These are phyloP conservation scores for Rubia tinctorum DNA, from an alignment of 305 asterid species.

Conservation along the genomic window DNA sequence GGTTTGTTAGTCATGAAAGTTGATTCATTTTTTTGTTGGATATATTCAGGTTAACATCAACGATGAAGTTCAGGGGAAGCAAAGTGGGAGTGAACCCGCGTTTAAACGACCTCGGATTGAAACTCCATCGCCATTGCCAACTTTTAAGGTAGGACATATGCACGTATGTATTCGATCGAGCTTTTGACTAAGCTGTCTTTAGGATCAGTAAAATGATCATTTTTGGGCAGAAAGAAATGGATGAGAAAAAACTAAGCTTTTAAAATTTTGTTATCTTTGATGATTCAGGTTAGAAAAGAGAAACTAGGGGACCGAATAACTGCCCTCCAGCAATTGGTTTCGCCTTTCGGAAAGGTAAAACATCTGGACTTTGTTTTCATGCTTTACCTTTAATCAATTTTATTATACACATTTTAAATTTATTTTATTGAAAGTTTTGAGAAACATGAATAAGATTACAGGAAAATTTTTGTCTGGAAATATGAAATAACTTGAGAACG, in stretches of 20 bases:
- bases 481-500: neutral
- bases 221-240: conserved; percentile 28
- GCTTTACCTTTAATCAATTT: conserved; percentile 8
- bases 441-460: neutral
- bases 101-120: conserved; percentile 65
- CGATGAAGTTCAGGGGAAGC: conserved; percentile 42
- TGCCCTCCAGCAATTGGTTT: conserved; percentile 92
- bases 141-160: conserved; percentile 62
- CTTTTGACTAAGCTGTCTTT: conserved; percentile 30
- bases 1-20: neutral
- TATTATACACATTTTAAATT: neutral
- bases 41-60: conserved; percentile 33
- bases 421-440: neutral
- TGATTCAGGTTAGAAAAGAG: conserved; percentile 78
- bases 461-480: neutral
- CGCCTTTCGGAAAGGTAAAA: conserved; percentile 96
- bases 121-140: conserved; percentile 84
- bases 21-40: neutral
- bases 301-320: conserved; percentile 88
- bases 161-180: conserved; percentile 5
- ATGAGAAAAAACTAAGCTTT: conserved; percentile 23
- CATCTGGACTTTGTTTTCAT: conserved; percentile 21
- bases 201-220: conserved; percentile 8
- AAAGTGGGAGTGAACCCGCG: conserved; percentile 34
- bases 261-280: conserved; percentile 15